A percentile compares a stretch with the other conserved stretches of the same genome.
These are phyloP conservation scores for Suhomyces bokatorum DNA, from an alignment of 1,139 yeast genomes.

Conservation along the genomic window DNA sequence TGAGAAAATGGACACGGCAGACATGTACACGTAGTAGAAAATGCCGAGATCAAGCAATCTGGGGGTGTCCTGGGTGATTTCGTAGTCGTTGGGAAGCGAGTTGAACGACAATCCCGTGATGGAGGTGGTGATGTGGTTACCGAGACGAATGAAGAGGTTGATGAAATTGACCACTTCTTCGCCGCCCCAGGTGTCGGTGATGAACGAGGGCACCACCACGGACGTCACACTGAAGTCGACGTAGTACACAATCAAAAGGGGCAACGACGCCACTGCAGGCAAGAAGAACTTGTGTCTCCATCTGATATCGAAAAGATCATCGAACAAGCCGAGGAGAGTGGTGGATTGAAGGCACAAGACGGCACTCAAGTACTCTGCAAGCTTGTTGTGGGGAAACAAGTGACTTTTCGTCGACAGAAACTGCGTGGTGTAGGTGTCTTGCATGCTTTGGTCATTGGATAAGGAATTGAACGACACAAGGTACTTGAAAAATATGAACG, in stretches of 20 bases:
- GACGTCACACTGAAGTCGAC: conserved; percentile 93
- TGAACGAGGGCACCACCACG: conserved; percentile 78
- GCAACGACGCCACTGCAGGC: conserved; percentile 93
- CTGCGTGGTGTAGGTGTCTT: conserved; percentile 38
- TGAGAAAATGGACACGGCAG: conserved; percentile 85
- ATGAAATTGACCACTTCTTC: conserved; percentile 22
- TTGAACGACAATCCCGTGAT: conserved; percentile 42
- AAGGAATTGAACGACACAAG: conserved; percentile 53
- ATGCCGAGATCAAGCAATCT: conserved; percentile 72
- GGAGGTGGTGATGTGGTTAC: conserved; percentile 36
- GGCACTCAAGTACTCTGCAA: conserved; percentile 85
- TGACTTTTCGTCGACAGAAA: conserved; percentile 34
- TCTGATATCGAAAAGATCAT: conserved; percentile 90
- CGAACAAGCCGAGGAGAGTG: conserved; percentile 83
- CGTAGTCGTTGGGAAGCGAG: conserved; percentile 38
- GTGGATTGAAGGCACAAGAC: conserved; percentile 82
- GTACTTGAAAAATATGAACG: conserved; percentile 83
- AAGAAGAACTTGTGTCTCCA: conserved; percentile 97
- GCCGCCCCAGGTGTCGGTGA: conserved; percentile 40
- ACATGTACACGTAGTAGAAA: conserved; percentile 86
- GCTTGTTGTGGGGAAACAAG: conserved; percentile 78
- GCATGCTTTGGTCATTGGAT: conserved; percentile 37
- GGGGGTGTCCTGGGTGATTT: conserved; percentile 30
- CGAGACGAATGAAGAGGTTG: conserved; percentile 26
- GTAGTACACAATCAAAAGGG: conserved; percentile 85